Percentiles rank a stretch among this genome's conserved stretches.
phyloP scores from a whole-genome alignment of 371 early-diverging fungal genomes.

The Rhizopus sp. region DNA sequence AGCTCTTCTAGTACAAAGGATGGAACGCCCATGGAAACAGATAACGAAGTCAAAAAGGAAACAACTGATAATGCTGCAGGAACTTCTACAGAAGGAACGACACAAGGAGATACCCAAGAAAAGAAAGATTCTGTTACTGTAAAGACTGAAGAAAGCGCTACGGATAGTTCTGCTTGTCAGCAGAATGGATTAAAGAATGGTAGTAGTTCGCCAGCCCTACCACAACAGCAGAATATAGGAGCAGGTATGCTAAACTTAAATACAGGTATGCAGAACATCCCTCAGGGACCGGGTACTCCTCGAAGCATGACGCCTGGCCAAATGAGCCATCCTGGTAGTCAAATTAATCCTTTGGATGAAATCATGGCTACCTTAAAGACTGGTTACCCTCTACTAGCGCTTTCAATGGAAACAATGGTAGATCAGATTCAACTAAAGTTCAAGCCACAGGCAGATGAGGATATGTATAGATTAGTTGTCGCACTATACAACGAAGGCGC shows the following conservation, averaged over 20 bases:
- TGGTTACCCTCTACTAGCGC: constrained; percentile 88
- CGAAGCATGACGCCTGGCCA: constrained; percentile 13
- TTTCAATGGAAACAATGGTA: constrained; percentile 97
- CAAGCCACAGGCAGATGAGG: constrained; percentile 93
- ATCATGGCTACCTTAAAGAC: constrained; percentile 96
- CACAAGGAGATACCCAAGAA: neutral
- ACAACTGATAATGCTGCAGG: neutral
- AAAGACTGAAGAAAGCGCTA: neutral
- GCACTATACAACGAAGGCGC: constrained; percentile 88
- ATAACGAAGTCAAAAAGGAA: constrained; percentile 10
- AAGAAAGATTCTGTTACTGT: neutral
- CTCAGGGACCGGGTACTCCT: constrained; percentile 11
- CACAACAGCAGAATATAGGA: neutral
- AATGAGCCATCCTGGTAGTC: neutral
- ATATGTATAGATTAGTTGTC: constrained; percentile 91
- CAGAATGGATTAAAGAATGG: neutral
- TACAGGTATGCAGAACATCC: neutral
- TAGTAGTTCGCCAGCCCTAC: neutral
- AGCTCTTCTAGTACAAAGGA: neutral
- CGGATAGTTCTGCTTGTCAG: neutral
- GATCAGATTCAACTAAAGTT: constrained; percentile 93
- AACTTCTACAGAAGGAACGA: neutral
- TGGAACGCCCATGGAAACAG: neutral
- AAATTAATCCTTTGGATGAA: constrained; percentile 78
- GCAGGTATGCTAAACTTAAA: neutral